Evolutionary conservation across 495 filamentous ascomycete species (phyloP).

Genomic region (Bathelium albidoporum): DNA sequence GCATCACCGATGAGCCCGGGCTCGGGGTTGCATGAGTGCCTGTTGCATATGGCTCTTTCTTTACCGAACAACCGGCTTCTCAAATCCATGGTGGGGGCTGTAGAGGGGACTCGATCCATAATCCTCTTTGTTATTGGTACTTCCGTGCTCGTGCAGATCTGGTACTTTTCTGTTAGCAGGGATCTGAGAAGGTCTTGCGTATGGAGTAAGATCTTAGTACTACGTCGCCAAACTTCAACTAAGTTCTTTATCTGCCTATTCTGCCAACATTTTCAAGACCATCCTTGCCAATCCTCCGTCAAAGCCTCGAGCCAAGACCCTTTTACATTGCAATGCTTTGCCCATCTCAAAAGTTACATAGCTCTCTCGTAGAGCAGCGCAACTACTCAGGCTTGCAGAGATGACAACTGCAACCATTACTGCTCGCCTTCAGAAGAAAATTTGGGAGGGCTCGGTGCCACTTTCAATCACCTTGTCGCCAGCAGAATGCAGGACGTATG

Average conservation of each 20-base stretch:
- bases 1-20: too few relatives aligned
- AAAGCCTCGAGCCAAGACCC: neutral
- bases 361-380: neutral
- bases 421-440: slow-evolving; percentile 26
- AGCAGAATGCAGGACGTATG: slow-evolving; percentile 30
- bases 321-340: neutral
- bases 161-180: neutral
- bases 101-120: neutral
- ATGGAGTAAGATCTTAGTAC: neutral
- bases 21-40: too few relatives aligned
- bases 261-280: neutral
- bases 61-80: too few relatives aligned
- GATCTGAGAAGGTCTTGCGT: neutral
- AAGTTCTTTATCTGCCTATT: neutral
- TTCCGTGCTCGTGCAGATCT: neutral
- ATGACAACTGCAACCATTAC: neutral
- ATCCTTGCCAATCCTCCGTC: neutral
- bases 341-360: neutral
- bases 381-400: neutral
- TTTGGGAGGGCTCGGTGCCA: slow-evolving; percentile 33
- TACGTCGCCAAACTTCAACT: neutral
- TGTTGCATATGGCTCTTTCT: too few relatives aligned
- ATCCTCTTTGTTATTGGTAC: neutral
- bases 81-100: neutral
- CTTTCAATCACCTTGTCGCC: slow-evolving; percentile 30